Base-by-base conservation (phyloP, 2,329 filamentous ascomycete genomes). In the Magnaporthiopsis poae region DNA sequence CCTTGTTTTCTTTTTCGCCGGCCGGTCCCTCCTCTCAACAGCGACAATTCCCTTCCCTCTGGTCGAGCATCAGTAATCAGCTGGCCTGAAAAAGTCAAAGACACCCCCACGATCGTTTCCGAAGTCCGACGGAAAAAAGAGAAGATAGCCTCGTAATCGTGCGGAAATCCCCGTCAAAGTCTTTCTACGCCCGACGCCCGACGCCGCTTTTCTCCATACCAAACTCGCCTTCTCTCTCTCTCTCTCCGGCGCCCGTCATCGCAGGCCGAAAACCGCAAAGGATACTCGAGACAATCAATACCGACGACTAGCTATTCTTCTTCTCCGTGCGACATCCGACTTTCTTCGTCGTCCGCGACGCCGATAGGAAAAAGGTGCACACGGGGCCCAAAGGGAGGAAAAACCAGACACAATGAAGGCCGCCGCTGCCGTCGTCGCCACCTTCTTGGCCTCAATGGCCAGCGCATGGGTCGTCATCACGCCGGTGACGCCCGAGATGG, bases 401-500 rank as follows among this genome's bases (percentile, higher is more conserved):
- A 15, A 3, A 62, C 5, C 27, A 66, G 21, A 36, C 62, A 78
- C 73, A 63, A 82, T 82, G 80, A 80, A 79, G 77, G 70, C 73
- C 69, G 46, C 25, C 46, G 46, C 46, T 3, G 67, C 71, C 60
- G 68, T 73, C 7, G 67, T 82, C 67, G 68, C 83, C 62, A 80
- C 80, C 66, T 74, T 79, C 35, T 78, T 77, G 71, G 76, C 77
- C 64, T 80, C 82, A 3, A 72, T 84, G 64, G 82, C 74, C 71
- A 80, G 76, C 69, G 84, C 84, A 35, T 83, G 80, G 66, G 78
- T 86, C 63, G 82, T 87, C 72, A 81, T 84, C 72, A 84, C 82
- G 4, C 84, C 84, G 64, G 79, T 86, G 69, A 75, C 74, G 60
- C 68, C 73, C 29, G 75, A 86, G 68, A 83, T 86, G 73, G 77